Evolutionary conservation across 352 stramenopile genomes (phyloP), one percentile per base, ranked within the genome.

Genomic region (Pythium folliculosum): DNA sequence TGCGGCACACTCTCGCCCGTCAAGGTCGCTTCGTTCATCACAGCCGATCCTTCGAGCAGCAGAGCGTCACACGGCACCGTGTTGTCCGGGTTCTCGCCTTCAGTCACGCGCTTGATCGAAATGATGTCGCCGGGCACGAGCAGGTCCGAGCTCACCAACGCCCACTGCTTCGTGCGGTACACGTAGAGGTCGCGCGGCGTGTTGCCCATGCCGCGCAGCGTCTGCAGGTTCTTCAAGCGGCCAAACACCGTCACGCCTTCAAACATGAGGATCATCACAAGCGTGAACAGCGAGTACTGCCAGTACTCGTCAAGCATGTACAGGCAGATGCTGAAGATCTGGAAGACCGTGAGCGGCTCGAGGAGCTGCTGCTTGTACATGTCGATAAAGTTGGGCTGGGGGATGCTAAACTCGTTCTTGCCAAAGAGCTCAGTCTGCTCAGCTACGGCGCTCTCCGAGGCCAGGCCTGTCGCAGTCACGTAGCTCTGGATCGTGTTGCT

Each of bases 271-370:
- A 99, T 94, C 83, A 99, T 99, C 45, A 88, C 81, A 13, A 99
- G 82, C 49, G 97, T 99, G 69, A 99, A 99, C n/a, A 99, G 79
- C 32, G 95, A 97, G 82, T 99, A 99, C 78, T 99, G 97, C 97
- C 97, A 99, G 84, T 99, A 99, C 76, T 99, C 98, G 79, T 99
- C 98, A 16, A 99, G 82, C 80, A 94, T 98, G 91, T 98, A 99
- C 23, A 99, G 78, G 25, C 96, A 84, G 19, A 99, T 96, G 72
- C 97, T 99, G 54, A 99, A 97, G 55, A 99, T 84, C 87, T 99
- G 98, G 77, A 99, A 99, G 1, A 99, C 85, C 61, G 98, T 99
- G 47, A 99, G 95, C 19, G 98, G 98, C 69, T 98, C 96, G 13
- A 99, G 76, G 21, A 98, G 71, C 79, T 99, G 98, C 78, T 99